These are phyloP conservation scores for Aegilops speltoides DNA, from an alignment of 176 grass and related monocot species.

Conservation along the genomic window DNA sequence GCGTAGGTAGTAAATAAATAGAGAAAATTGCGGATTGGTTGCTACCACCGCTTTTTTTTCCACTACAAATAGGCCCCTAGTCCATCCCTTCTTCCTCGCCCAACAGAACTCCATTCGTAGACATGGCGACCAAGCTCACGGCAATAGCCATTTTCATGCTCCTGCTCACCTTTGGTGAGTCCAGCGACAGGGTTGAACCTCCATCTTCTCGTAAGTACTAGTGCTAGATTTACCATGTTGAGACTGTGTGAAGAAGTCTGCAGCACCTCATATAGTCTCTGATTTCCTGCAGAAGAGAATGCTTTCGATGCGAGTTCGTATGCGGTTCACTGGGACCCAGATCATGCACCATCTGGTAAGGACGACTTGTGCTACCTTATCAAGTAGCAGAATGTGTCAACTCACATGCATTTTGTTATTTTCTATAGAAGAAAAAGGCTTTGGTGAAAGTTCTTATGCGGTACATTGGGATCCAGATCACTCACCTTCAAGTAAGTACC, in stretches of 20 bases:
- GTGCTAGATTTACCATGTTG: neutral
- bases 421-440: neutral
- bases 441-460: neutral
- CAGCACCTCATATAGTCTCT: neutral
- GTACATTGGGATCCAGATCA: neutral
- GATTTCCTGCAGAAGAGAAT: no score
- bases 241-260: neutral
- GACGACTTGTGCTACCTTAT: neutral
- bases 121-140: neutral
- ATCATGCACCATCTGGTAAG: no score
- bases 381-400: neutral
- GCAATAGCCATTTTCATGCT: neutral
- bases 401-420: neutral
- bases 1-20: no score
- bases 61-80: neutral
- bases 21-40: no score
- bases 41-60: no score
- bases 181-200: neutral
- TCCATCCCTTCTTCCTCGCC: neutral
- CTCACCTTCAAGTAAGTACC: neutral
- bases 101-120: neutral
- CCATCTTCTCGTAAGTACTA: neutral
- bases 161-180: neutral
- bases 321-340: no score
- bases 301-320: no score